These are phyloP conservation scores for Botrytis medusae DNA, from an alignment of 2,329 filamentous ascomycete species.

Conservation along the genomic window DNA sequence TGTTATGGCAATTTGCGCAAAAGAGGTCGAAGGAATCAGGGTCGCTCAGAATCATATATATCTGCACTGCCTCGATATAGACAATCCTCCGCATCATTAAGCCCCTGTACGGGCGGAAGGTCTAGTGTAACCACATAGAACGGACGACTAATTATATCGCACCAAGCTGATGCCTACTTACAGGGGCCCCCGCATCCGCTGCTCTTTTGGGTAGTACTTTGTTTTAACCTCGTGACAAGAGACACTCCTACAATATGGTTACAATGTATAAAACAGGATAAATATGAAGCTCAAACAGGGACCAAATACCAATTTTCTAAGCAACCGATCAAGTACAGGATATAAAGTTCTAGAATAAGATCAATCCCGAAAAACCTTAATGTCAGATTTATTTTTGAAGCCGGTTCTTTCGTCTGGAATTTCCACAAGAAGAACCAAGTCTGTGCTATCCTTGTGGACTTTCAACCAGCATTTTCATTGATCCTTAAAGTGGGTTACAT, in stretches of 20 bases:
- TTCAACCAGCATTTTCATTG: constrained; percentile 18
- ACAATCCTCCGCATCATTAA: constrained; percentile 18
- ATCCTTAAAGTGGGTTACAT: constrained; percentile 19
- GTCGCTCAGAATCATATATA: constrained; percentile 17
- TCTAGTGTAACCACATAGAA: constrained; percentile 16
- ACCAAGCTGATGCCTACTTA: constrained; percentile 18
- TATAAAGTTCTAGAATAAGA: not conserved
- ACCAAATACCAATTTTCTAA: not conserved
- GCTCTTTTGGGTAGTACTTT: not conserved
- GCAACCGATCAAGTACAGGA: not conserved
- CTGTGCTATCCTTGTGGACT: constrained; percentile 22
- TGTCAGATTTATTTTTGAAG: not conserved
- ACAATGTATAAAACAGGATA: not conserved
- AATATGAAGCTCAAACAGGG: not conserved
- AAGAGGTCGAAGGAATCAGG: constrained; percentile 11
- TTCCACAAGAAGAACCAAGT: constrained; percentile 13
- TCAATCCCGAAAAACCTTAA: constrained; percentile 9
- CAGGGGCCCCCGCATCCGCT: constrained; percentile 7
- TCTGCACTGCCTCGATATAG: constrained; percentile 20
- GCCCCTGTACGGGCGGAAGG: constrained; percentile 13
- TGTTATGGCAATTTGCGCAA: not conserved
- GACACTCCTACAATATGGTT: not conserved
- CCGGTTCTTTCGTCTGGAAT: not conserved
- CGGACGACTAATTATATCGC: constrained; percentile 16
- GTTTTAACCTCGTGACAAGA: constrained; percentile 13